Evolutionary conservation across 495 filamentous ascomycete genomes (phyloP), one percentile per base, ranked within the genome.

Genomic region (Penicillium antarcticum): DNA sequence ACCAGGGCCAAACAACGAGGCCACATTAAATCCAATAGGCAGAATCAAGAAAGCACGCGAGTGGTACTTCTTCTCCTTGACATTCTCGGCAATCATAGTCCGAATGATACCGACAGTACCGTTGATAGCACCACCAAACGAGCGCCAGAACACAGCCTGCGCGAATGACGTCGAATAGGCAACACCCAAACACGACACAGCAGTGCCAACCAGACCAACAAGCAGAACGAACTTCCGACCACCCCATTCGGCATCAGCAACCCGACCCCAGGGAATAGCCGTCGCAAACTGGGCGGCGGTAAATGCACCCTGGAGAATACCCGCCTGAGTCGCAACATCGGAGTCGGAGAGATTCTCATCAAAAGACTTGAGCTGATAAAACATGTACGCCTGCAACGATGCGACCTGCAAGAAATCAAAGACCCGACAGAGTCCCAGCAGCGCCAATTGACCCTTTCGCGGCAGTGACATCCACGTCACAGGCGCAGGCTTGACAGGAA

Each of bases 201-300:
- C 81, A 1, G 88, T 91, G 1, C 89, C 89, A 13, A 82, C 43
- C 18, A 94, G 66, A 11, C 89, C 89, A 43, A 92, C 82, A 51
- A 94, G 62, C 57, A 95, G 70, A 34, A 92, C 87, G 26, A 82
- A 86, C 65, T 89, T 91, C 18, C 89, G 79, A 10, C 89, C 89
- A 36, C 82, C 79, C 65, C 75, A 75, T 43, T 81, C 78, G 3
- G 82, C 82, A 68, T 94, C 89, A 2, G 88, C 86, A 23, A 87
- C 69, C 1, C 86, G 78, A 4, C 89, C 89, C 89, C 89, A 94
- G 18, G 88, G 62, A 65, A 95, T 88, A n/a, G 87, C 88, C 1
- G 89, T 92, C 21, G 88, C 74, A 65, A 91, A 91, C 70, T 95
- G 89, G 6, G 88, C 87, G 5, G 85, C 87, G 0, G 88, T 88